Base-by-base conservation (phyloP, 768 basidiomycete genomes). In the Tylopilus balloui region DNA sequence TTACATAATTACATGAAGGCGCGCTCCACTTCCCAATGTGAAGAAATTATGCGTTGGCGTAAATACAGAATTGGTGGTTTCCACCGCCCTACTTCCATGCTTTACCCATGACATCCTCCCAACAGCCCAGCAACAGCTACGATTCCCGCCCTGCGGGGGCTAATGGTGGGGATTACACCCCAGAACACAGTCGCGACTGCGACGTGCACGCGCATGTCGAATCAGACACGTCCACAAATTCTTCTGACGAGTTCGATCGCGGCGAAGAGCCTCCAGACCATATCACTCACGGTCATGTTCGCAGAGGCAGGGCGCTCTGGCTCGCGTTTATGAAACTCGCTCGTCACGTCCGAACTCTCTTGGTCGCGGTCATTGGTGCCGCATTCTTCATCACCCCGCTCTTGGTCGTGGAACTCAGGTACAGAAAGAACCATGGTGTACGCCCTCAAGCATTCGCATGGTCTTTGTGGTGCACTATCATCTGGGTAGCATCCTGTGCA, bases 191-290 rank as follows among this genome's bases (percentile, higher is more conserved):
- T 35, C 55, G 47, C 20, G 50, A 35, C 35, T 28, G 28, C 19
- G 50, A 59, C 21, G 50, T 27, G 25, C 49, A 48, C 19, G 47
- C 42, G 0, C 45, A 52, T 23, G 55, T 52, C 17, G 66, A 64
- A 15, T 62, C 68, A 15, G 66, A 67, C 28, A 58, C 79, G n/a
- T 75, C 71, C 23, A 83, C 83, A 12, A 78, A 81, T 55, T 74
- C 79, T 3, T 78, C 76, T 10, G 84, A 86, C 59, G 82, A 87
- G 57, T 87, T 89, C 55, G 75, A 87, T 70, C 86, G 85, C 85
- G 83, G 86, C 47, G 77, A 81, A 44, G 81, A 83, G 13, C 47
- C 49, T 37, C 54, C 64, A 32, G 32, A 15, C 15, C 74, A 51
- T 58, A 42, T 44, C 3, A 52, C 36, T 35, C 57, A 60, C 11